Percentiles rank a stretch among this genome's conserved stretches.
Evolutionary conservation across 257 asterid genomes (phyloP).

Genomic region (Forsythia viridissima): DNA sequence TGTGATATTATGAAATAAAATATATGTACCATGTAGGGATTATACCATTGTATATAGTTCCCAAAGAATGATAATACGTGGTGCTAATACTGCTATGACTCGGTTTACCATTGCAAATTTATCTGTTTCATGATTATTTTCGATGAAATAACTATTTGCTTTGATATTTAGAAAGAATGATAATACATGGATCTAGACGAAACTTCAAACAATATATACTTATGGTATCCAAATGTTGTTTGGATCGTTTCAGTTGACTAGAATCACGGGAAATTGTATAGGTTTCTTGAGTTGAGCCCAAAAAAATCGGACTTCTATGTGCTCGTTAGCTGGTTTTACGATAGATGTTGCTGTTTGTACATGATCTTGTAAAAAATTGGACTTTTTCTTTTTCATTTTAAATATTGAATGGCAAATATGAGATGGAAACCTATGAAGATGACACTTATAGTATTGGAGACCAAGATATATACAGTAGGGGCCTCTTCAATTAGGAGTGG

Average conservation of each 20-base stretch:
- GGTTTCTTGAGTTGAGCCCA: background rate
- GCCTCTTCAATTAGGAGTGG: too few species aligned
- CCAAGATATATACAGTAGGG: too few species aligned
- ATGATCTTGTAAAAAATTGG: too few species aligned
- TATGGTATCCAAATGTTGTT: background rate
- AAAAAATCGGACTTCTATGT: too few species aligned
- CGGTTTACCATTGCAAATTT: background rate
- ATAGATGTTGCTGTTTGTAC: background rate
- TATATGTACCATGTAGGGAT: background rate
- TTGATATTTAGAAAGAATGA: background rate
- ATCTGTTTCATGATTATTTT: background rate
- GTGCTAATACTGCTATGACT: background rate
- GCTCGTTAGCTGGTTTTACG: too few species aligned
- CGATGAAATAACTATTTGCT: too few species aligned
- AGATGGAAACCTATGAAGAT: too few species aligned
- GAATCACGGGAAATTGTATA: too few species aligned
- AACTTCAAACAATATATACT: background rate
- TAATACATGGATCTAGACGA: too few species aligned
- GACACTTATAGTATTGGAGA: too few species aligned
- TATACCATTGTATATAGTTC: background rate
- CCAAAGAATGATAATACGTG: background rate
- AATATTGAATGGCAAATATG: too few species aligned
- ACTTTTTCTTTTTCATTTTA: too few species aligned
- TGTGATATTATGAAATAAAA: background rate
- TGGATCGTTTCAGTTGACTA: background rate